A percentile compares a stretch with the other conserved stretches of the same genome.
Evolutionary conservation across 148 eudicot species (phyloP).

Genomic region (Oxyria digyna): DNA sequence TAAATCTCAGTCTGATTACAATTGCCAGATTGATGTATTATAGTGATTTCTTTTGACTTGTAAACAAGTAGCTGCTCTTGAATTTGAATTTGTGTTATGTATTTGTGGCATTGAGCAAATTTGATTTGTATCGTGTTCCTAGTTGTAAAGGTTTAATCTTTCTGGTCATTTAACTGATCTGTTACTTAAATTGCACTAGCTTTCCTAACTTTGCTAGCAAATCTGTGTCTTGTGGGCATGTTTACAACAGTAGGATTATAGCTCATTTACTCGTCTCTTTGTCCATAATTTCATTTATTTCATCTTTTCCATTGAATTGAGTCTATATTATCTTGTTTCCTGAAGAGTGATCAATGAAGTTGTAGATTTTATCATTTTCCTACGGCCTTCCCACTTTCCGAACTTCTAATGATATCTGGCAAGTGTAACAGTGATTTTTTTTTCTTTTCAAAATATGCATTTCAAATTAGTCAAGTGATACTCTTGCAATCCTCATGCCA

Average conservation of each 20-base stretch:
- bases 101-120: background rate
- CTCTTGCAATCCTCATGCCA: background rate
- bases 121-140: background rate
- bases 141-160: background rate
- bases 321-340: too few relatives aligned
- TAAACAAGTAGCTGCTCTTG: background rate
- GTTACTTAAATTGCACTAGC: background rate
- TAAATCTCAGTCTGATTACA: background rate
- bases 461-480: background rate
- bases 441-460: too few relatives aligned
- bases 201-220: background rate
- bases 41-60: background rate
- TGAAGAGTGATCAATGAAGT: too few relatives aligned
- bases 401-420: too few relatives aligned
- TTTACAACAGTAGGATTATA: background rate
- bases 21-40: background rate
- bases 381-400: too few relatives aligned
- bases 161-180: too few relatives aligned
- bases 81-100: background rate
- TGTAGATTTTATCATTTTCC: too few relatives aligned
- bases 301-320: too few relatives aligned
- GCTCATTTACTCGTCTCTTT: background rate
- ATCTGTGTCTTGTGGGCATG: background rate
- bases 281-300: too few relatives aligned
- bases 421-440: too few relatives aligned